A percentile compares a stretch with the other conserved stretches of the same genome.
These are phyloP conservation scores for Monascus purpureus DNA, from an alignment of 495 filamentous ascomycete genomes.

Conservation along the genomic window DNA sequence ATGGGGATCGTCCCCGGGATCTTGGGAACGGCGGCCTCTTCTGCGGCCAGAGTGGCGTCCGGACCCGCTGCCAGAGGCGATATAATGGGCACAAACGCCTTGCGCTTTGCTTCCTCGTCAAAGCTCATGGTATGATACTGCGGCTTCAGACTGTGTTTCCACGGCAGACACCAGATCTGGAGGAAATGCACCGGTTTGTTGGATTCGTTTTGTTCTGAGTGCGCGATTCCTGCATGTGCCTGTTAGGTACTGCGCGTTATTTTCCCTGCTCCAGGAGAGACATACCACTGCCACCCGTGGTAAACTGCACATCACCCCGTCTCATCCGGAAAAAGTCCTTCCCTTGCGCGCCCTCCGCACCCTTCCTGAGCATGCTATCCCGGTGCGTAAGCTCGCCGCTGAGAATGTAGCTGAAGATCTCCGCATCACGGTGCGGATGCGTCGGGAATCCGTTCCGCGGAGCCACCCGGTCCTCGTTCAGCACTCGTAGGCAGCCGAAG, in stretches of 20 bases:
- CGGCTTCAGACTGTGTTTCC: constrained; percentile 51
- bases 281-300: constrained; percentile 54
- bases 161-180: constrained; percentile 70
- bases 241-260: constrained; percentile 1
- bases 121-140: constrained; percentile 58
- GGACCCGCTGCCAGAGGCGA: constrained; percentile 52
- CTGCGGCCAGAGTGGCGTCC: constrained; percentile 40
- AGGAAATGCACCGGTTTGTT: constrained; percentile 59
- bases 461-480: constrained; percentile 72
- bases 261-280: constrained; percentile 1
- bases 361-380: constrained; percentile 55
- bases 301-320: constrained; percentile 72
- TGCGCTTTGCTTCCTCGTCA: constrained; percentile 50
- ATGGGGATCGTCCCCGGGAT: constrained; percentile 56
- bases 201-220: constrained; percentile 60
- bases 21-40: constrained; percentile 41
- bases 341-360: constrained; percentile 33
- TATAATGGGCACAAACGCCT: constrained; percentile 53
- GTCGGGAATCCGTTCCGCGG: constrained; percentile 58
- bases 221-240: constrained; percentile 43
- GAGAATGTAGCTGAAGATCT: constrained; percentile 76
- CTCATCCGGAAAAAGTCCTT: constrained; percentile 56
- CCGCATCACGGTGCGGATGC: constrained; percentile 66
- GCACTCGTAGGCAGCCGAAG: constrained; percentile 60
- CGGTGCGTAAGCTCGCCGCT: constrained; percentile 69